These are phyloP conservation scores for Dryadomyces quercus-mongolicae DNA, from an alignment of 2,329 filamentous ascomycete species.

Conservation along the genomic window DNA sequence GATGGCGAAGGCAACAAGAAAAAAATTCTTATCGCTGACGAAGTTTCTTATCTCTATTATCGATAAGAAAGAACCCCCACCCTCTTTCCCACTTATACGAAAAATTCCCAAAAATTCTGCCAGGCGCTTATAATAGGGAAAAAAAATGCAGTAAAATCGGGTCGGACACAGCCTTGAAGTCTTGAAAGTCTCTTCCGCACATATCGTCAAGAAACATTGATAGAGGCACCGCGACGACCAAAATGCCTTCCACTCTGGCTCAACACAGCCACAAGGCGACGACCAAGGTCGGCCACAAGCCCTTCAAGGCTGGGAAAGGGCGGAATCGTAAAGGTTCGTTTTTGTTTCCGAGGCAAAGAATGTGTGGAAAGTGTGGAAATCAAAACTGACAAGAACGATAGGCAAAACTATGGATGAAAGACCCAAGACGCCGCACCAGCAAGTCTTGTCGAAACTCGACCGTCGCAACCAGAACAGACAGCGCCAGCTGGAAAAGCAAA, in stretches of 20 bases:
- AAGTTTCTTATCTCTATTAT: not conserved
- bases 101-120: not conserved
- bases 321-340: conserved; percentile 22
- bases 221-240: not conserved
- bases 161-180: too few species aligned
- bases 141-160: not conserved
- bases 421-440: conserved; percentile 85
- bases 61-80: not conserved
- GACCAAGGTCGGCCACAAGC: conserved; percentile 78
- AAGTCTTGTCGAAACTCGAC: conserved; percentile 95
- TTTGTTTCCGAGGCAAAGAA: not conserved
- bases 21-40: conserved; percentile 3
- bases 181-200: too few species aligned
- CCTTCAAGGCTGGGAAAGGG: conserved; percentile 85
- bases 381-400: conserved; percentile 20
- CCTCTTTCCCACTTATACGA: not conserved
- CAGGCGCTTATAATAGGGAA: not conserved
- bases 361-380: too few species aligned
- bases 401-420: conserved; percentile 69
- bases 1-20: not conserved
- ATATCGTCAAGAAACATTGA: too few species aligned
- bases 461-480: conserved; percentile 92
- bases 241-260: conserved; percentile 24
- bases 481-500: conserved; percentile 70
- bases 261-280: conserved; percentile 84